phyloP scores from a whole-genome alignment of 2,329 filamentous ascomycete species.

The Fusarium decemcellulare region DNA sequence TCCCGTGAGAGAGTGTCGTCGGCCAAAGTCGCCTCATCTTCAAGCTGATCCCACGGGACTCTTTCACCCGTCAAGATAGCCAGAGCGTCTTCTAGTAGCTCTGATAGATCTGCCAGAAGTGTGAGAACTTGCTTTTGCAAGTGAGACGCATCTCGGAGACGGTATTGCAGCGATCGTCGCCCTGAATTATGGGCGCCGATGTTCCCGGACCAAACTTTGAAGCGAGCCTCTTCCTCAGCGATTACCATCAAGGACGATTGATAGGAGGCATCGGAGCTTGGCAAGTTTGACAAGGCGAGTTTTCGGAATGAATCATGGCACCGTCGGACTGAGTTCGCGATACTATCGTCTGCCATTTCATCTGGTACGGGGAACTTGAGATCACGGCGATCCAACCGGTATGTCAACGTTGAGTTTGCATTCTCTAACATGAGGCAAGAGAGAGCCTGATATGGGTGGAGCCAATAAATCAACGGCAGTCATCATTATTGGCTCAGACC shows the following conservation, averaged over 20 bases:
- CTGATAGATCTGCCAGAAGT: not conserved
- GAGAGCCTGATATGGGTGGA: no score
- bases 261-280: not conserved
- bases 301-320: not conserved
- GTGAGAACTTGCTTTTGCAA: not conserved
- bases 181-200: constrained; percentile 14
- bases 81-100: not conserved
- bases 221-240: constrained; percentile 9
- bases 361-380: not conserved
- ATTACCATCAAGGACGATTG: rapidly evolving
- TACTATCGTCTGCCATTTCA: not conserved
- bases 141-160: constrained; percentile 28
- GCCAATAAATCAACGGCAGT: no score
- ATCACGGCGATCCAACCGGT: no score
- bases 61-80: not conserved
- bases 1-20: rapidly evolving
- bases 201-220: constrained; percentile 29
- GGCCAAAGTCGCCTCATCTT: not conserved
- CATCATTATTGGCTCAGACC: no score
- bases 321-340: not conserved
- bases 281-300: no score
- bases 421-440: no score
- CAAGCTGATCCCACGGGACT: constrained; percentile 6
- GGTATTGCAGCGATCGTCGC: not conserved
- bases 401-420: no score